Conservation (phyloP, 2,329 filamentous ascomycete species). For the Fusarium sp. region DNA sequence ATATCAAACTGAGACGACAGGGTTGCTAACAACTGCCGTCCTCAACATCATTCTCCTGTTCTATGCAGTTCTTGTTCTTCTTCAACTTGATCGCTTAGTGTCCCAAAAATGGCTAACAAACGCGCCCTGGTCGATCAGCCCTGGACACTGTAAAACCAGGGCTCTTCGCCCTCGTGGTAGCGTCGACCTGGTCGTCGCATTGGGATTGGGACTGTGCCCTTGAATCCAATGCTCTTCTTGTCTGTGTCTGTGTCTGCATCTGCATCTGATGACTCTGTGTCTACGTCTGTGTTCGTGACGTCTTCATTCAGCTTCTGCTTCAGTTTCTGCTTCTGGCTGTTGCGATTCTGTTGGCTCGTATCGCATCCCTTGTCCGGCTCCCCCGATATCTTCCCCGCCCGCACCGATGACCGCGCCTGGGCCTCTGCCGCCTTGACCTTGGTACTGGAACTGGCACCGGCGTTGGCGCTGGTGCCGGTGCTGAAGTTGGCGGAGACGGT, state of each 20-base stretch:
- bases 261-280: neutral
- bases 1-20: conserved; percentile 11
- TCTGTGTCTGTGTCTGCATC: conserved; percentile 29
- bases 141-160: conserved; percentile 56
- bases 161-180: conserved; percentile 56
- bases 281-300: conserved; percentile 37
- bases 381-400: conserved; percentile 30
- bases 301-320: conserved; percentile 14
- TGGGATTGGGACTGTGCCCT: conserved; percentile 68
- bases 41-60: conserved; percentile 18
- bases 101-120: conserved; percentile 16
- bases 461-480: conserved; percentile 5
- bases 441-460: conserved; percentile 19
- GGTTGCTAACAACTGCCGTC: conserved; percentile 26
- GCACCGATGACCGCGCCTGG: conserved; percentile 34
- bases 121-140: conserved; percentile 36
- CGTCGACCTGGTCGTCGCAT: conserved; percentile 68
- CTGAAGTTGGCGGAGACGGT: conserved; percentile 20
- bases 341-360: conserved; percentile 29
- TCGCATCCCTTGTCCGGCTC: conserved; percentile 33
- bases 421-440: conserved; percentile 36
- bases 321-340: conserved; percentile 8
- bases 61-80: neutral
- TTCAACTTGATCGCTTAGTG: conserved; percentile 10
- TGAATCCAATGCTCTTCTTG: conserved; percentile 55